Conservation (phyloP, 306 rosid genomes). For the Casuarina cunninghamiana region DNA sequence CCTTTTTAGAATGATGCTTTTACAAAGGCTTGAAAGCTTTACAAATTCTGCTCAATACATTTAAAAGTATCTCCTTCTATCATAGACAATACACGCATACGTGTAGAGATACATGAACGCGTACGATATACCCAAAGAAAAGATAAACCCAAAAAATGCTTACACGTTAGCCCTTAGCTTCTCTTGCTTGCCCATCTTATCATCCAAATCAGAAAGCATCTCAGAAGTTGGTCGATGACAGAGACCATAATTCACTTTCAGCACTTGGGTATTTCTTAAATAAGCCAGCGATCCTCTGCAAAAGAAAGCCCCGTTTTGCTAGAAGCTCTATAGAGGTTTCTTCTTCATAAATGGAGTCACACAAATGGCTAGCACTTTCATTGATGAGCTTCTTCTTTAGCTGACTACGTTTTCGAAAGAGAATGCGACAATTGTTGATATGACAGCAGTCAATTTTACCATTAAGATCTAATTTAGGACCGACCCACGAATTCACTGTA, state of each 20-base stretch:
- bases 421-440: no score
- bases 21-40: conserved; percentile 21
- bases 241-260: no score
- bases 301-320: neutral
- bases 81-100: neutral
- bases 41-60: conserved; percentile 17
- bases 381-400: conserved; percentile 15
- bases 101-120: neutral
- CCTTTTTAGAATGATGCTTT: conserved; percentile 39
- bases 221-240: conserved; percentile 7
- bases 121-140: neutral
- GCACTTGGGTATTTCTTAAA: no score
- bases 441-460: no score
- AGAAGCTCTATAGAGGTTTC: conserved; percentile 4
- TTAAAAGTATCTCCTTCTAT: neutral
- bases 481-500: no score
- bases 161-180: no score
- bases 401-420: no score
- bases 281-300: no score
- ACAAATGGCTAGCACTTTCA: conserved; percentile 13
- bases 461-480: no score
- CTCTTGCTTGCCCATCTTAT: neutral
- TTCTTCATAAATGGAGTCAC: conserved; percentile 35
- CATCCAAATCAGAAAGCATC: neutral
- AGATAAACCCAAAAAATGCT: neutral